These are phyloP conservation scores for Torrubiellomyces zombiae DNA, from an alignment of 2,329 filamentous ascomycete species.

Conservation along the genomic window DNA sequence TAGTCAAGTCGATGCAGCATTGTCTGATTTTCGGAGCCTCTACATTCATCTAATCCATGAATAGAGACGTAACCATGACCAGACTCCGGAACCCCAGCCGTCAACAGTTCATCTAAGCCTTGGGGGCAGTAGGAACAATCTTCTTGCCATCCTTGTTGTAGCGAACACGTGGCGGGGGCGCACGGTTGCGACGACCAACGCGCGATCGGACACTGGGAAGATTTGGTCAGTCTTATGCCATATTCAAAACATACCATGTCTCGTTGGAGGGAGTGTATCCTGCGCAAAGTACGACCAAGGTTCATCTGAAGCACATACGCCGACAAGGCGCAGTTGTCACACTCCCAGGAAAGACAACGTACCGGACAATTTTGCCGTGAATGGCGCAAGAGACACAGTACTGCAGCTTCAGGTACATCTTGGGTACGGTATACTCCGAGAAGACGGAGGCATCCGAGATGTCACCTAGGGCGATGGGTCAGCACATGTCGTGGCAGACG, in stretches of 20 bases:
- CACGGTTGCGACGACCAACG: slow-evolving; percentile 95
- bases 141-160: slow-evolving; percentile 99
- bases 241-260: slow-evolving; percentile 12
- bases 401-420: slow-evolving; percentile 99
- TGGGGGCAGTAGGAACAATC: slow-evolving; percentile 58
- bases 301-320: slow-evolving; percentile 38
- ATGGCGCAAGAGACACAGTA: slow-evolving; percentile 99
- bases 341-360: slow-evolving; percentile 46
- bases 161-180: slow-evolving; percentile 87
- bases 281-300: slow-evolving; percentile 36
- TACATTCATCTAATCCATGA: slow-evolving; percentile 20
- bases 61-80: slow-evolving; percentile 21
- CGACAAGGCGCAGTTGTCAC: slow-evolving; percentile 36
- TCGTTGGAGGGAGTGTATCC: slow-evolving; percentile 13
- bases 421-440: slow-evolving; percentile 96
- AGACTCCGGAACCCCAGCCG: slow-evolving; percentile 20
- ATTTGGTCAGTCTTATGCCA: slow-evolving; percentile 22
- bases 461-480: slow-evolving; percentile 55
- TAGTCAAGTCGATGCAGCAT: no score
- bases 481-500: background rate
- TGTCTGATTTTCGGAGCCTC: no score
- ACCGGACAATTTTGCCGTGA: slow-evolving; percentile 99
- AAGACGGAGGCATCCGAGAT: slow-evolving; percentile 99
- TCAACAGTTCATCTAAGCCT: slow-evolving; percentile 19
- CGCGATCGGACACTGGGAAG: slow-evolving; percentile 76